These are phyloP conservation scores for Quercus robur DNA, from an alignment of 306 rosid species.

Conservation along the genomic window DNA sequence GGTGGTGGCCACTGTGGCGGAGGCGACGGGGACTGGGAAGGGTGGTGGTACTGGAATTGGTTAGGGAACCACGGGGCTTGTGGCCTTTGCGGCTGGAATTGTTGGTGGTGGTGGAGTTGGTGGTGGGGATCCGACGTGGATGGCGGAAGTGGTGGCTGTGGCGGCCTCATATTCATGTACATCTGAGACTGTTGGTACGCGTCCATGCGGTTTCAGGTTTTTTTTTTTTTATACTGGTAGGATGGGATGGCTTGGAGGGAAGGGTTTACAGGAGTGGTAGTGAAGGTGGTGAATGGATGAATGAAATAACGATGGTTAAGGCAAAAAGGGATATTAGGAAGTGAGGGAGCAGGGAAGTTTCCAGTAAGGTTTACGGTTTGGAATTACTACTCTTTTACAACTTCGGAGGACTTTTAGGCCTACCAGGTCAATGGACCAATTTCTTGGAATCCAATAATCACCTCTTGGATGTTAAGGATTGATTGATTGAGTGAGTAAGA, in stretches of 20 bases:
- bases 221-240: too few relatives aligned
- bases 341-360: conserved; percentile 14
- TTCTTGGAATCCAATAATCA: neutral
- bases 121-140: conserved; percentile 35
- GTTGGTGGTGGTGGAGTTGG: conserved; percentile 44
- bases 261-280: neutral
- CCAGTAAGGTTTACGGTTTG: conserved; percentile 4
- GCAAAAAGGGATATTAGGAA: neutral
- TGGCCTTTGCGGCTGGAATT: conserved; percentile 48
- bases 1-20: conserved; percentile 76
- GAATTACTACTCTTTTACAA: neutral
- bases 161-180: conserved; percentile 25
- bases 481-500: too few relatives aligned
- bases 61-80: conserved; percentile 62
- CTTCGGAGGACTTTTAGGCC: neutral
- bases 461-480: too few relatives aligned
- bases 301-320: neutral
- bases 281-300: neutral
- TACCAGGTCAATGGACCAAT: neutral
- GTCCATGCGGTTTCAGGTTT: conserved; percentile 40
- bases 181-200: conserved; percentile 65
- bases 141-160: too few relatives aligned
- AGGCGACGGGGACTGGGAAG: conserved; percentile 70
- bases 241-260: too few relatives aligned
- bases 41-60: conserved; percentile 70